A percentile compares a stretch with the other conserved stretches of the same genome.
Evolutionary conservation across 345 rosid species (phyloP).

Genomic region (Hypericum androsaemum): DNA sequence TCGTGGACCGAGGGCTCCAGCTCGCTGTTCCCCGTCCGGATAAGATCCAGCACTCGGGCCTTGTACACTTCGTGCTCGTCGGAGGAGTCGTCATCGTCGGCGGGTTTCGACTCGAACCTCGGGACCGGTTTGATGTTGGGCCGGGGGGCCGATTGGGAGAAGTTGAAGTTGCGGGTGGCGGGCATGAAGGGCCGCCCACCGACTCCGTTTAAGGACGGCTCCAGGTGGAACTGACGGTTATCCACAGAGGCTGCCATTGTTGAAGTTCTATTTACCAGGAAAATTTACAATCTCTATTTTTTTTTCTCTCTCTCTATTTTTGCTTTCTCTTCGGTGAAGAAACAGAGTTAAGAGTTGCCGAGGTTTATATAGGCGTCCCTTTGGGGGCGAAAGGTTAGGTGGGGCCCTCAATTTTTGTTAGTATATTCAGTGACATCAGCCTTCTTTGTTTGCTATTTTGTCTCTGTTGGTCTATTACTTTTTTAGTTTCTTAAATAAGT

Average conservation of each 20-base stretch:
- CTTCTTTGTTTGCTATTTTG: too few species aligned
- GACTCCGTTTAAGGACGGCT: slow-evolving; percentile 42
- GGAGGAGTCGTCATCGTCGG: not conserved
- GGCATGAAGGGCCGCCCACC: slow-evolving; percentile 31
- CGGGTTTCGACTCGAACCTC: slow-evolving; percentile 23
- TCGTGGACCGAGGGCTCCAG: slow-evolving; percentile 62
- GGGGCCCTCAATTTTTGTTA: too few species aligned
- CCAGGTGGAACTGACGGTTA: slow-evolving; percentile 55
- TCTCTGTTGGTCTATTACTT: too few species aligned
- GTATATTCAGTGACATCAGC: too few species aligned
- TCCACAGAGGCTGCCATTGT: slow-evolving; percentile 74
- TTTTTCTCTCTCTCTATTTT: not conserved
- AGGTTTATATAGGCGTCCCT: slow-evolving; percentile 17
- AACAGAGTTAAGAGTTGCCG: not conserved
- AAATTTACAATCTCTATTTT: too few species aligned
- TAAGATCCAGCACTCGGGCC: slow-evolving; percentile 13
- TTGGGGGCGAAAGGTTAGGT: not conserved
- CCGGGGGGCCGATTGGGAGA: not conserved
- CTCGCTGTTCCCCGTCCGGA: slow-evolving; percentile 43
- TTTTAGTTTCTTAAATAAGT: too few species aligned
- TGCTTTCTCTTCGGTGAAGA: slow-evolving; percentile 5
- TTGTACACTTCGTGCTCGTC: slow-evolving; percentile 36
- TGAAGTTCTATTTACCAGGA: not conserved
- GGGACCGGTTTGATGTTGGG: slow-evolving; percentile 8
- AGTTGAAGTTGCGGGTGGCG: too few species aligned